Evolutionary conservation across 164 flowering plant genomes (phyloP).

Genomic region (Piper betle): DNA sequence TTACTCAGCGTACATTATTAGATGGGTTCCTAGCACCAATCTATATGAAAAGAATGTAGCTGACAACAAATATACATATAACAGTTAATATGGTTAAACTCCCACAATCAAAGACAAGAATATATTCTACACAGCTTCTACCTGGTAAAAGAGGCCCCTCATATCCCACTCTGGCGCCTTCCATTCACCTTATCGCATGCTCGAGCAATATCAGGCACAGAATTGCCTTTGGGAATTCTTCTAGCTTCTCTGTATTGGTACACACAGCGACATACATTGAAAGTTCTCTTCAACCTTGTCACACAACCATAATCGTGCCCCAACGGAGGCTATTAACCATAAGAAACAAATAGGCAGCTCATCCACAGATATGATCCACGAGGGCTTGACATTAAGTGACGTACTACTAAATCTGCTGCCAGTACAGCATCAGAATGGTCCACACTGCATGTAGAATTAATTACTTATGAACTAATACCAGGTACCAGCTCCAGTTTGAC

Average conservation of each 20-base stretch:
- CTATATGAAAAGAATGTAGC: not conserved
- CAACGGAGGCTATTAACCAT: no score
- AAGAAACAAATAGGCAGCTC: no score
- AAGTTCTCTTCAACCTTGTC: no score
- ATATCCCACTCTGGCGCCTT: no score
- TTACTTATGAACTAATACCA: slow-evolving; percentile 36
- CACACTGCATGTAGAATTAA: not conserved
- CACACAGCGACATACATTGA: no score
- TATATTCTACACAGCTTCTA: not conserved
- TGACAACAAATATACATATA: not conserved
- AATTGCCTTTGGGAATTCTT: not conserved
- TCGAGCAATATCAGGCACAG: no score
- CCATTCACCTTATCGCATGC: no score
- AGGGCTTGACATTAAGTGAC: not conserved
- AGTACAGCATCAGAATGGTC: not conserved
- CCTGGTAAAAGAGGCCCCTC: not conserved
- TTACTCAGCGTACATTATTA: not conserved
- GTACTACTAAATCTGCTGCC: not conserved
- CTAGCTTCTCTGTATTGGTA: not conserved
- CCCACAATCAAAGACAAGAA: not conserved
- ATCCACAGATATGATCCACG: not conserved
- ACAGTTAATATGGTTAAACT: not conserved
- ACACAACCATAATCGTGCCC: no score
- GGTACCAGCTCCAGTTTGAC: slow-evolving; percentile 50
- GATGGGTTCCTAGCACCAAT: not conserved